Conservation (phyloP, 805 yeast genomes). For the Starmerella bombicola region DNA sequence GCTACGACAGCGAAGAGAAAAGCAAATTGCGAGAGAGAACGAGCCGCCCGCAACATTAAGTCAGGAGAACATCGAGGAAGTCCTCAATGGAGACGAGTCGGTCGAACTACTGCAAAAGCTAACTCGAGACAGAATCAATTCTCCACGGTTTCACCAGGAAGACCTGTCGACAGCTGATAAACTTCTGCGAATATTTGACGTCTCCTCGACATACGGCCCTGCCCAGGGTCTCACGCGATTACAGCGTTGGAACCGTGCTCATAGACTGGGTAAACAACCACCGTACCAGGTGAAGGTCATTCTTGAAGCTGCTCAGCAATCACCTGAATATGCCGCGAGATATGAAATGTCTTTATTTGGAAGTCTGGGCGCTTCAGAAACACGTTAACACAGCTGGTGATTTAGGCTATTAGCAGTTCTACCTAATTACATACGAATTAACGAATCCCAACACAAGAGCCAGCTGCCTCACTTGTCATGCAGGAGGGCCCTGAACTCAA, state of each 20-base stretch:
- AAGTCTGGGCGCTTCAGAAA: conserved; percentile 1
- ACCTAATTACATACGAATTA: too few species aligned
- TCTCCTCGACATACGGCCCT: conserved; percentile 30
- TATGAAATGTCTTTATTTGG: conserved; percentile 17
- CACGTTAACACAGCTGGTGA: not conserved
- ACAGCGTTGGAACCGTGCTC: conserved; percentile 32
- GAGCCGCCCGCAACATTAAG: not conserved
- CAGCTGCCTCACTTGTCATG: not conserved
- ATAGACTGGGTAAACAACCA: conserved; percentile 29
- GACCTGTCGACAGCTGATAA: conserved; percentile 24
- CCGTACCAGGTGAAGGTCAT: conserved; percentile 28
- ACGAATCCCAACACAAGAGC: not conserved
- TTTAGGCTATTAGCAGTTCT: too few species aligned
- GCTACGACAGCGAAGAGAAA: not conserved
- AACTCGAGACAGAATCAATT: conserved; percentile 2
- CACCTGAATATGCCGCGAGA: conserved; percentile 7
- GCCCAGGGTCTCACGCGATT: conserved; percentile 31
- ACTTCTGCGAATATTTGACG: conserved; percentile 29
- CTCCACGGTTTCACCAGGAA: conserved; percentile 25
- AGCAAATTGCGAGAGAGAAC: not conserved
- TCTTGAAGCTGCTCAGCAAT: conserved; percentile 20
- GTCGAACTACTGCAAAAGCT: conserved; percentile 5
- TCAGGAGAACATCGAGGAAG: conserved; percentile 2
- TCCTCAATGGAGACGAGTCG: conserved; percentile 10
- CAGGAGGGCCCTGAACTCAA: conserved; percentile 25